These are phyloP conservation scores for Litchi chinensis DNA, from an alignment of 345 rosid genomes.

Conservation along the genomic window DNA sequence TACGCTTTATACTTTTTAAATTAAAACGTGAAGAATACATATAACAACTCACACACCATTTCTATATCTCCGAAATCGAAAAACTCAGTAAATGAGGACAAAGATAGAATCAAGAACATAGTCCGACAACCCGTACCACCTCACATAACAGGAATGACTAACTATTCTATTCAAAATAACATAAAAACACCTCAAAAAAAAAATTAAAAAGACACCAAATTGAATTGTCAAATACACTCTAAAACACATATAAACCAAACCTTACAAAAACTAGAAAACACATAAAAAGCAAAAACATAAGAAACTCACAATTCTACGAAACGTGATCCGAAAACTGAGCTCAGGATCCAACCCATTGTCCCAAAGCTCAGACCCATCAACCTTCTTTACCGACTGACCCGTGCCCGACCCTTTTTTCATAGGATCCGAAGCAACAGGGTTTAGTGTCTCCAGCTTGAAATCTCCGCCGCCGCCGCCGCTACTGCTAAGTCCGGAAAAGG, in stretches of 20 bases:
- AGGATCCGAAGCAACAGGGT: constrained; percentile 42
- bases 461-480: constrained; percentile 37
- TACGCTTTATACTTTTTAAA: background rate
- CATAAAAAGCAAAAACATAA: background rate
- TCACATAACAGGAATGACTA: background rate
- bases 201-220: background rate
- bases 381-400: constrained; percentile 36
- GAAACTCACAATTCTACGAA: constrained; percentile 77
- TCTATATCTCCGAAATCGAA: background rate
- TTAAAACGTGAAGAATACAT: background rate
- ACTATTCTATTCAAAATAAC: background rate
- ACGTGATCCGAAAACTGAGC: constrained; percentile 55
- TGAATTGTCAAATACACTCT: background rate
- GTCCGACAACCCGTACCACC: background rate
- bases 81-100: background rate
- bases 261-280: background rate
- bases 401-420: constrained; percentile 19
- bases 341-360: constrained; percentile 72
- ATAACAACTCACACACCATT: background rate
- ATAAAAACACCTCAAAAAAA: background rate
- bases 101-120: background rate
- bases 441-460: constrained; percentile 78
- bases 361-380: constrained; percentile 50
- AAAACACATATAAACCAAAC: background rate
- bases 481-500: constrained; percentile 42